Base-by-base conservation (phyloP, 1,139 yeast species). In the Pichia sp. region DNA sequence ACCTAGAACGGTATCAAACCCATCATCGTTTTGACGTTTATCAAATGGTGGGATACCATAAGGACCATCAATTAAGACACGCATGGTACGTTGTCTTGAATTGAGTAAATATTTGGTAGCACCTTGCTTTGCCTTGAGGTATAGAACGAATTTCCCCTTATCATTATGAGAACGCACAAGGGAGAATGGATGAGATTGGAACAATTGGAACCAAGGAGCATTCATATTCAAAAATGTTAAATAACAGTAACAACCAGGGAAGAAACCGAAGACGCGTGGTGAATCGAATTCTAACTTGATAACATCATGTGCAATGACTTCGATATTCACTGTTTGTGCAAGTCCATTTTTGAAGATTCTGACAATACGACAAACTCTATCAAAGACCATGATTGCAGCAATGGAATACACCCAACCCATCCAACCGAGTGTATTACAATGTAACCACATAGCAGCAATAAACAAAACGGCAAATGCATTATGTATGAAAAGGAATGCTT, bases 321-420 rank as follows among this genome's bases (percentile, higher is more conserved):
- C 44, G 16, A 48, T 15, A 13, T 38, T 23, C 8, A 37, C 50
- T 2, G 46, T 48, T 34, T 60, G 58, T 5, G 58, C 42, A 28
- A 67, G 66, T 26, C 69, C 69, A 44, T 56, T 58, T 22, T 52
- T 37, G 15, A 53, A 22, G 36, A 65, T 52, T 22, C 62, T 51
- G 5, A 47, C 26, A 27, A 62, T 47, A 41, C 71, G 52, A 30
- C 54, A 40, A 5, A 58, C 35, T 40, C 67, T 54, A 41, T 66
- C 72, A 41, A 51, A 64, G 1, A 47, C 44, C 52, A 61, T 51
- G 23, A 65, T 63, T 5, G 55, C 66, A 29, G 58, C 60, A 49
- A 61, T 53, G 0, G 69, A 48, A 53, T 65, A 65, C 8, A 63
- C 48, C 69, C 69, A 66, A 4, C 62, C 64, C 52, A 62, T 45